A percentile compares a stretch with the other conserved stretches of the same genome.
Evolutionary conservation across 306 rosid genomes (phyloP).

Genomic region (Crataegus laevigata): DNA sequence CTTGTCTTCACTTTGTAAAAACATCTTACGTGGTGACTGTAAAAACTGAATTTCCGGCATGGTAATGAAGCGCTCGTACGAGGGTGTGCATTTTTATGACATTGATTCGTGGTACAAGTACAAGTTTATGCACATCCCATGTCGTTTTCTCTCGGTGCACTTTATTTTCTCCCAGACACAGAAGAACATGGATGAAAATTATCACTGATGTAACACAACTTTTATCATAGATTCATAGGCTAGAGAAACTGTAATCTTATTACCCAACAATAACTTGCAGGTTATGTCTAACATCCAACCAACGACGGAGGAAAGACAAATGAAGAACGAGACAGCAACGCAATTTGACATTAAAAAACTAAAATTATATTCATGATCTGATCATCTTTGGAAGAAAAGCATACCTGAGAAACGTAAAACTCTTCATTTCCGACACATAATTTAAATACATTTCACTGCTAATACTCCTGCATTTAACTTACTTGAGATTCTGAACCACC

Average conservation of each 20-base stretch:
- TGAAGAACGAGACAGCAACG: neutral
- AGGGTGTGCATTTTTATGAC: neutral
- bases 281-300: neutral
- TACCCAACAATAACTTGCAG: neutral
- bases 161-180: neutral
- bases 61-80: no score
- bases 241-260: no score
- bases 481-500: conserved; percentile 21
- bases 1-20: no score
- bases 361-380: conserved; percentile 1
- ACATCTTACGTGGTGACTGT: no score
- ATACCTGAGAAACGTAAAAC: conserved; percentile 2
- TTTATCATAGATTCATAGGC: neutral
- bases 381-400: neutral
- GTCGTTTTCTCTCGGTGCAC: neutral
- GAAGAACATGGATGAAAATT: neutral
- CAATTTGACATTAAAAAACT: neutral
- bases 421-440: neutral
- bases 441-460: neutral
- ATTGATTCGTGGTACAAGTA: neutral
- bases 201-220: neutral
- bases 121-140: neutral
- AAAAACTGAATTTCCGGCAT: no score
- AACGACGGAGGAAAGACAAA: neutral
- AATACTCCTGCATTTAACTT: conserved; percentile 28